Evolutionary conservation across 2,329 filamentous ascomycete species (phyloP).

Genomic region (Cladophialophora chaetospira): DNA sequence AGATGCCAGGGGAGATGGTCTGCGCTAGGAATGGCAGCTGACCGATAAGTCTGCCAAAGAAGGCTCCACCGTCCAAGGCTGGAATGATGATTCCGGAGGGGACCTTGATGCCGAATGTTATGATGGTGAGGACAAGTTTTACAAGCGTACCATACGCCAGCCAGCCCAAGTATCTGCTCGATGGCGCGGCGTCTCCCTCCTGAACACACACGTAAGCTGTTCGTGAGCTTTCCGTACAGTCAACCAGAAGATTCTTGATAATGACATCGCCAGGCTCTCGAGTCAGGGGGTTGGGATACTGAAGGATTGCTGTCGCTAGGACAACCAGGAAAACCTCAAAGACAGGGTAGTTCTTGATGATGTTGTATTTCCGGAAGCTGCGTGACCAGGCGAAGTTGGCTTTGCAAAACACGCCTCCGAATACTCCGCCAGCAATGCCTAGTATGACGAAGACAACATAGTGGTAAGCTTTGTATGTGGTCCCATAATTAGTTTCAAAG

Average conservation of each 20-base stretch:
- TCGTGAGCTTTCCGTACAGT: slow-evolving; percentile 47
- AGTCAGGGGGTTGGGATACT: slow-evolving; percentile 59
- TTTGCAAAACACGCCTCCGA: slow-evolving; percentile 61
- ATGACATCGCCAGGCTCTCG: slow-evolving; percentile 58
- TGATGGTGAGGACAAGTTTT: slow-evolving; percentile 59
- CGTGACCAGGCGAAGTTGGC: slow-evolving; percentile 60
- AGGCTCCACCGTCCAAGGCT: slow-evolving; percentile 58
- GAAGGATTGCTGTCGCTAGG: slow-evolving; percentile 55
- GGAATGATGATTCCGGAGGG: slow-evolving; percentile 64
- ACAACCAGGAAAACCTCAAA: slow-evolving; percentile 59
- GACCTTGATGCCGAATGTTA: slow-evolving; percentile 63
- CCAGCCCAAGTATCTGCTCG: slow-evolving; percentile 52
- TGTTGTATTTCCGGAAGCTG: slow-evolving; percentile 53
- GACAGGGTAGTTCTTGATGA: slow-evolving; percentile 60
- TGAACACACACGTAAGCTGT: slow-evolving; percentile 55
- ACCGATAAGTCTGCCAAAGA: slow-evolving; percentile 59
- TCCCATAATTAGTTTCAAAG: slow-evolving; percentile 62
- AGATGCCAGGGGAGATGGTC: slow-evolving; percentile 58
- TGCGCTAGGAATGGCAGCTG: slow-evolving; percentile 55
- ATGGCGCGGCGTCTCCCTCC: slow-evolving; percentile 38
- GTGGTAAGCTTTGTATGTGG: slow-evolving; percentile 57
- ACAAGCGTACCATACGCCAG: slow-evolving; percentile 56
- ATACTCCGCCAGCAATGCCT: slow-evolving; percentile 59
- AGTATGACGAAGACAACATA: slow-evolving; percentile 61
- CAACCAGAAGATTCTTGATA: slow-evolving; percentile 59